These are phyloP conservation scores for Pyracantha coccinea DNA, from an alignment of 331 rosid species.

Conservation along the genomic window DNA sequence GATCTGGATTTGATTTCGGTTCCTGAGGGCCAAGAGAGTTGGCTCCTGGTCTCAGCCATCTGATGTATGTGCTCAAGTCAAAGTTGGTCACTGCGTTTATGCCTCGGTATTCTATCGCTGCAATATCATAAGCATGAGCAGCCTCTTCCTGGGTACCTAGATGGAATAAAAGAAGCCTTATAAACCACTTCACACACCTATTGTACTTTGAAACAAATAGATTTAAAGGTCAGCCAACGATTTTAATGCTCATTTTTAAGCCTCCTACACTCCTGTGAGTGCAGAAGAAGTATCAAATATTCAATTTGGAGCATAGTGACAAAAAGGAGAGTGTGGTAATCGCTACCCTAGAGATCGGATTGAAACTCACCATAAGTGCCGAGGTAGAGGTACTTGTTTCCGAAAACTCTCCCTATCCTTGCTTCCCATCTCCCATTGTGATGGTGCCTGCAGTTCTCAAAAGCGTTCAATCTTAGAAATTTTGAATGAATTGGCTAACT, in stretches of 20 bases:
- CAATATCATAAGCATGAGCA: constrained; percentile 67
- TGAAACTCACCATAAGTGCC: constrained; percentile 65
- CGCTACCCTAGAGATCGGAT: neutral
- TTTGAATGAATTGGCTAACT: neutral
- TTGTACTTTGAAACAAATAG: neutral
- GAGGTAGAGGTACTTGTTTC: constrained; percentile 77
- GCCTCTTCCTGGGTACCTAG: constrained; percentile 86
- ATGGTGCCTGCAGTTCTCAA: constrained; percentile 47
- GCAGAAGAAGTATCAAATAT: neutral
- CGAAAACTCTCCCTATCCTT: constrained; percentile 75
- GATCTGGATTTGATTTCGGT: constrained; percentile 14
- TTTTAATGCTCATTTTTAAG: neutral
- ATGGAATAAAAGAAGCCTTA: neutral
- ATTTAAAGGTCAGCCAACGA: neutral
- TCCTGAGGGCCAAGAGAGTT: constrained; percentile 27
- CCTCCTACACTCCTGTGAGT: neutral
- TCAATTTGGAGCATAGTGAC: neutral
- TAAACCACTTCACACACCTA: neutral
- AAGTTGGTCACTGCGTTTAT: constrained; percentile 70
- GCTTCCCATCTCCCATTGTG: constrained; percentile 92
- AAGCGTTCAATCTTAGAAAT: constrained; percentile 5
- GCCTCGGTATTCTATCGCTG: constrained; percentile 76
- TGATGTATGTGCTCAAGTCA: constrained; percentile 61
- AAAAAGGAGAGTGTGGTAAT: neutral
- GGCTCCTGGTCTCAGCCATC: constrained; percentile 63